Evolutionary conservation across 2,329 filamentous ascomycete species (phyloP).

Genomic region (Calycina marina): DNA sequence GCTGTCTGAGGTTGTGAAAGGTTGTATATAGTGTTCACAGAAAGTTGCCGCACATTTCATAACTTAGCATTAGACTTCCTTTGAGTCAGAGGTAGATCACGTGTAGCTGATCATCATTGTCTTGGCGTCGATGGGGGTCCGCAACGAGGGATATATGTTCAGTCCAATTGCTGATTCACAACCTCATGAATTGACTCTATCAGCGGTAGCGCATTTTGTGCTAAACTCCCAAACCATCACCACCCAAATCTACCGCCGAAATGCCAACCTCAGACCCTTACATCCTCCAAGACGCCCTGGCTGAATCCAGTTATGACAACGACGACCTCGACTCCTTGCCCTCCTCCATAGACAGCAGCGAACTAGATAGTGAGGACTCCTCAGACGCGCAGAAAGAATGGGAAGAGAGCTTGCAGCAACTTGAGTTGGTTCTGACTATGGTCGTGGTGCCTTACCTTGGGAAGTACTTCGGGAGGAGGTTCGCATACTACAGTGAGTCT

Average conservation of each 20-base stretch:
- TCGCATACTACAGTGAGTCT: slow-evolving; percentile 84
- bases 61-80: too few species aligned
- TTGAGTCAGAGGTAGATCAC: too few species aligned
- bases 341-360: slow-evolving; percentile 37
- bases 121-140: too few species aligned
- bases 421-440: slow-evolving; percentile 88
- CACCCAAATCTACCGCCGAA: slow-evolving; percentile 3
- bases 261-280: slow-evolving; percentile 20
- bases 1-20: background rate
- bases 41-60: too few species aligned
- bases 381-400: slow-evolving; percentile 90
- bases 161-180: too few species aligned
- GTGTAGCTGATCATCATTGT: too few species aligned
- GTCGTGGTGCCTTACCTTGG: slow-evolving; percentile 85
- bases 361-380: slow-evolving; percentile 40
- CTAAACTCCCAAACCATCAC: slow-evolving; percentile 2
- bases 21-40: slow-evolving; percentile 1
- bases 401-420: slow-evolving; percentile 84
- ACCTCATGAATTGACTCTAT: slow-evolving; percentile 16
- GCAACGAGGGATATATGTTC: too few species aligned
- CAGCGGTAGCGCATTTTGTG: slow-evolving; percentile 17
- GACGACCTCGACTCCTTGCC: slow-evolving; percentile 51
- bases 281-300: slow-evolving; percentile 24
- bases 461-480: slow-evolving; percentile 88
- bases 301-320: slow-evolving; percentile 38